phyloP scores from a whole-genome alignment of 2,329 filamentous ascomycete species.

The Talaromyces albobiverticillius region DNA sequence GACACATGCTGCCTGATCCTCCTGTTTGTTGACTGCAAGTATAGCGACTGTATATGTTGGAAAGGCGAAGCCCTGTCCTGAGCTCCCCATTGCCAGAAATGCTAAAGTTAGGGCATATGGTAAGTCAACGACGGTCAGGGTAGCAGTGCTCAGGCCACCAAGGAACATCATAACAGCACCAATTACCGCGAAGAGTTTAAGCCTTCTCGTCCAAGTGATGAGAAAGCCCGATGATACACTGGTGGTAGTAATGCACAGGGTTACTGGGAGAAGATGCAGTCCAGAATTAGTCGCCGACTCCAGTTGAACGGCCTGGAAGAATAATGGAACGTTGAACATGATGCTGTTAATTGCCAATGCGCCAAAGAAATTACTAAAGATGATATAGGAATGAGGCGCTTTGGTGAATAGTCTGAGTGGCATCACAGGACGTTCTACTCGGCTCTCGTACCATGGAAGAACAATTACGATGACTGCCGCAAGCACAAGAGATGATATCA shows the following conservation, averaged over 20 bases:
- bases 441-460: constrained; percentile 42
- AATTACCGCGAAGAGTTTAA: constrained; percentile 58
- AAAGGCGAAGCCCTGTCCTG: constrained; percentile 64
- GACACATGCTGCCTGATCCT: constrained; percentile 66
- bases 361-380: constrained; percentile 53
- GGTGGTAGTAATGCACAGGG: constrained; percentile 53
- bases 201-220: constrained; percentile 57
- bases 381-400: constrained; percentile 47
- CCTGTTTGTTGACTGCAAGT: constrained; percentile 57
- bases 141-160: constrained; percentile 51
- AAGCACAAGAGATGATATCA: constrained; percentile 45
- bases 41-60: constrained; percentile 63
- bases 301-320: constrained; percentile 72
- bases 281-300: constrained; percentile 68
- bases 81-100: constrained; percentile 54
- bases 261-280: constrained; percentile 66
- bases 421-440: constrained; percentile 49
- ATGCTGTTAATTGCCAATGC: constrained; percentile 53
- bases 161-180: constrained; percentile 50
- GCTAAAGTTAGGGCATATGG: constrained; percentile 55
- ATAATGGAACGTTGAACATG: constrained; percentile 70
- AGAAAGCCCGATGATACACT: constrained; percentile 61
- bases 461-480: constrained; percentile 37
- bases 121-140: constrained; percentile 48
- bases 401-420: constrained; percentile 48